Evolutionary conservation across 192 early-diverging fungal species (phyloP).

Genomic region (Umbelopsis ramanniana): DNA sequence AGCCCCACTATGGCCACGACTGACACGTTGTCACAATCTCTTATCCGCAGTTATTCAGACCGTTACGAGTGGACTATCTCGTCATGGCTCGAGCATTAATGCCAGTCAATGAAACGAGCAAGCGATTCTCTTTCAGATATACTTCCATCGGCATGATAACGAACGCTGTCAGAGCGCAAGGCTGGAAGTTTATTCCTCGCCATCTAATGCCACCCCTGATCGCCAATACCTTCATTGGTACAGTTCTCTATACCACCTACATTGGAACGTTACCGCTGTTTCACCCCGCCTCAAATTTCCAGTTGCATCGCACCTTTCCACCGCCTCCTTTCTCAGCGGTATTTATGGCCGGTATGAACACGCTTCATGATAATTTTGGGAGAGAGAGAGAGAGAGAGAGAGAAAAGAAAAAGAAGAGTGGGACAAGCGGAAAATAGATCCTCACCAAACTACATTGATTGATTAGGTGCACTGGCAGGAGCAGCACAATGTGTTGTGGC

Average conservation of each 20-base stretch:
- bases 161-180: conserved; percentile 68
- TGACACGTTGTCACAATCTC: not conserved
- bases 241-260: conserved; percentile 79
- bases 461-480: conserved; percentile 65
- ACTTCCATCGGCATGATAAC: conserved; percentile 76
- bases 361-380: too few species aligned
- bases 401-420: too few species aligned
- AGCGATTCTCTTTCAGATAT: conserved; percentile 57
- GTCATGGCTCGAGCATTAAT: conserved; percentile 76
- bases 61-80: conserved; percentile 78
- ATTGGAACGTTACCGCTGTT: conserved; percentile 59
- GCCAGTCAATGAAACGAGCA: conserved; percentile 48
- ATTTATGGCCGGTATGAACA: conserved; percentile 49
- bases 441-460: not conserved
- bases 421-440: not conserved
- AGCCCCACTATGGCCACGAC: not conserved
- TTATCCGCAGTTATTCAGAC: conserved; percentile 66
- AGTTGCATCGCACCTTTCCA: conserved; percentile 48
- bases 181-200: conserved; percentile 69
- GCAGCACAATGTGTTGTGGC: conserved; percentile 76
- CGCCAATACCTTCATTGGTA: conserved; percentile 76
- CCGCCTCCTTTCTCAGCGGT: conserved; percentile 57
- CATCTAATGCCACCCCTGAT: conserved; percentile 76
- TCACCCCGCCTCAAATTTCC: conserved; percentile 50
- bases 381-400: too few species aligned